These are phyloP conservation scores for Artemisia argyi DNA, from an alignment of 129 eudicot genomes.

Conservation along the genomic window DNA sequence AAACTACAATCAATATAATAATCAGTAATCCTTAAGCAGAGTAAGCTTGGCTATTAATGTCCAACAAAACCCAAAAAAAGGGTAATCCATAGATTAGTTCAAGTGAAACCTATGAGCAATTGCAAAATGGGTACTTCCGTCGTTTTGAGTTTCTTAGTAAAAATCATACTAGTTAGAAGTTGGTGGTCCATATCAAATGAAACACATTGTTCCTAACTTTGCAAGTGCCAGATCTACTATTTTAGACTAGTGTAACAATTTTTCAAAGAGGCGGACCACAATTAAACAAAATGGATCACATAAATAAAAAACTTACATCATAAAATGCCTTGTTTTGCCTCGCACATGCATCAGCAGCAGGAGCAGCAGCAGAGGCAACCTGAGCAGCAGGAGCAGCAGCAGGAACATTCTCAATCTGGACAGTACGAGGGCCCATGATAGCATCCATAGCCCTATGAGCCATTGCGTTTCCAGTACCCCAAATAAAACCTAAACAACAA, in stretches of 20 bases:
- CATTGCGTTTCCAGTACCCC: slow-evolving; percentile 76
- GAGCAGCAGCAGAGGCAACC: slow-evolving; percentile 3
- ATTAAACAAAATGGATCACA: neutral
- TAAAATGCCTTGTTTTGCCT: slow-evolving; percentile 74
- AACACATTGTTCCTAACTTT: no score
- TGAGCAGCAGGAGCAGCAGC: slow-evolving; percentile 43
- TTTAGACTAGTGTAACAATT: no score
- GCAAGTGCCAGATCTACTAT: no score
- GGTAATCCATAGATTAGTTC: no score
- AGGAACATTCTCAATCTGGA: slow-evolving; percentile 65
- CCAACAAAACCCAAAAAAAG: neutral
- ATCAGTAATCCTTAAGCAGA: neutral
- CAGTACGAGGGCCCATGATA: slow-evolving; percentile 85
- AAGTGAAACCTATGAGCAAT: no score
- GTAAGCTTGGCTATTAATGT: neutral
- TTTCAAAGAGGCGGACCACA: no score
- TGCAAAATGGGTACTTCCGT: no score
- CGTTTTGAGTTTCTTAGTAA: no score
- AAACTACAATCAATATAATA: neutral
- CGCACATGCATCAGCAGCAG: slow-evolving; percentile 68
- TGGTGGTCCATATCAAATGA: no score
- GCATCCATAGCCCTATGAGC: slow-evolving; percentile 88
- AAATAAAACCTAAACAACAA: slow-evolving; percentile 56
- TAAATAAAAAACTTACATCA: slow-evolving; percentile 47
- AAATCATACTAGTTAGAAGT: no score